phyloP scores from a whole-genome alignment of 106 monocot species.

The Dendrobium catenatum region DNA sequence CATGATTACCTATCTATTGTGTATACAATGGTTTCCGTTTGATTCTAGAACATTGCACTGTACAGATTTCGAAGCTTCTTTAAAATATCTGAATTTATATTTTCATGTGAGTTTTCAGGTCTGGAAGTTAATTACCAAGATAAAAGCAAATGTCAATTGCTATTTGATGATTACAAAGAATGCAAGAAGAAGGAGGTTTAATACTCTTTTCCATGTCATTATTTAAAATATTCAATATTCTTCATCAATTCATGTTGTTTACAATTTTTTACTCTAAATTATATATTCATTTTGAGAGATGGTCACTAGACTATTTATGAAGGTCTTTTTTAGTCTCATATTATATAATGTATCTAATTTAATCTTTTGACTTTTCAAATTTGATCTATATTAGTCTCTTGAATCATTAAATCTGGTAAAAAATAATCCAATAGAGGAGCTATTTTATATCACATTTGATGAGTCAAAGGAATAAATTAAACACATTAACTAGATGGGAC shows the following conservation, averaged over 20 bases:
- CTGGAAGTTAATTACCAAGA: conserved; percentile 54
- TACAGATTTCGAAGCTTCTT: background rate
- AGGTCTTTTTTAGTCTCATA: too few species aligned
- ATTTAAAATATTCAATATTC: background rate
- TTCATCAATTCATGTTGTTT: background rate
- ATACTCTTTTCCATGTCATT: background rate
- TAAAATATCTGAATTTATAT: background rate
- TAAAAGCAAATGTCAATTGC: conserved; percentile 83
- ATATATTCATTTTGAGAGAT: background rate
- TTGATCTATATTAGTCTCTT: too few species aligned
- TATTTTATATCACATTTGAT: too few species aligned
- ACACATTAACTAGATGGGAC: too few species aligned
- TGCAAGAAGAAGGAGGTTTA: conserved; percentile 95
- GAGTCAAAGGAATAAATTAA: too few species aligned
- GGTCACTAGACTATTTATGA: too few species aligned
- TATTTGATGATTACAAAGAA: conserved; percentile 93
- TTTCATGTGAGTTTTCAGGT: conserved; percentile 27
- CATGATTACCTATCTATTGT: background rate
- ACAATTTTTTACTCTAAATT: background rate
- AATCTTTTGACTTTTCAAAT: too few species aligned
- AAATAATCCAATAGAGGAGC: too few species aligned
- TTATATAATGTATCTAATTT: too few species aligned
- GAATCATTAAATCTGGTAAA: too few species aligned
- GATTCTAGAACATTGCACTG: background rate
- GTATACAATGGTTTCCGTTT: background rate